Evolutionary conservation across 176 grass and related monocot genomes (phyloP), one percentile per base, ranked within the genome.

Genomic region (Ensete glaucum): DNA sequence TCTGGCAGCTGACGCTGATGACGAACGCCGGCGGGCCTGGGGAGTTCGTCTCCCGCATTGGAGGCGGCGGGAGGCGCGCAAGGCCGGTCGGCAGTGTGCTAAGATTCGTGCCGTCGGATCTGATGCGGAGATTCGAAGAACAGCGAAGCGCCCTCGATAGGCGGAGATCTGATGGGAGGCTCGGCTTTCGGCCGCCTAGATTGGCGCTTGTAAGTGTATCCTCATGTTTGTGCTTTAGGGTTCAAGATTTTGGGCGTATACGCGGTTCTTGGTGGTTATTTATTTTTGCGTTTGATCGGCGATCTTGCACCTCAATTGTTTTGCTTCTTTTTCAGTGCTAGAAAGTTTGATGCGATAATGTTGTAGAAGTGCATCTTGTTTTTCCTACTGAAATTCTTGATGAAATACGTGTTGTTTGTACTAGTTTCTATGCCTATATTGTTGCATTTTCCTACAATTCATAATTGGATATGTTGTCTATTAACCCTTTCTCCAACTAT

Each of bases 171-270:
- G 73, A 76, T n/a, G 71, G 85, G 60, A 63, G 25, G 71, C 29
- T n/a, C 21, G 85, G 85, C 15, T 26, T 87, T 20, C 77, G 85
- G 19, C 59, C 24, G 26, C 80, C 80, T 19, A 73, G 71, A 60
- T 19, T 87, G 71, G 85, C 80, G 7, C 85, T 87, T 19, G 85
- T 87, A 55, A 76, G 85, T 75, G 15, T n/a, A 54, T 66, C 54
- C 16, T 55, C 12, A 25, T 17, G 11, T 1, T 54, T 75, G 19
- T 53, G 50, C 57, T 43, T 52, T 56, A 75, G 20, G 13, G 59
- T 76, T 54, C n/a, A 11, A 77, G 67, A 25, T 77, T 75, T 20
- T 23, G 53, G 69, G 29, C 19, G 72, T 43, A 59, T 14, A 50
- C 59, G 48, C 9, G 16, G 15, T 76, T 50, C 12, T 69, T 59